Evolutionary conservation across 805 yeast species (phyloP), one percentile per base, ranked within the genome.

Genomic region (Yarrowia bubula): DNA sequence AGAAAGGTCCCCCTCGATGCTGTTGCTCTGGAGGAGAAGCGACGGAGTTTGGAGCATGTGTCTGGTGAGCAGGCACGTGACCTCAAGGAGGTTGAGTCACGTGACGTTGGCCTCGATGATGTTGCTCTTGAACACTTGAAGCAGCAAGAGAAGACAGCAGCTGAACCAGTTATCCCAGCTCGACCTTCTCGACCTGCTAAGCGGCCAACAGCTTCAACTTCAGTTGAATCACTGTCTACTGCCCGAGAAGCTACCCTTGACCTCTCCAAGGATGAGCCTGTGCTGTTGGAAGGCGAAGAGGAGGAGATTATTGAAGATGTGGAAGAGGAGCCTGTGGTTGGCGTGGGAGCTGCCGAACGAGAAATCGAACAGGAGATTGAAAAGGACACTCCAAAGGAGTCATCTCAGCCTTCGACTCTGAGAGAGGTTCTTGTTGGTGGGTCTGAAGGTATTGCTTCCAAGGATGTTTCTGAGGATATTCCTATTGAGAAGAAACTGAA

Each of bases 121-220:
- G 43, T 51, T 3, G 58, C 18, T n/a, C 43, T 51, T 11, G 55
- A 48, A 4, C 15, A 33, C 31, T 11, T 13, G 14, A 33, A 48
- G 53, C 39, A 48, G 41, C n/a, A 51, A 43, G 44, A 51, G 13
- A 5, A 9, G 14, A 7, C 3, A n/a, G n/a, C 38, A 11, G 28
- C 61, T 11, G 61, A 41, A 7, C 61, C 61, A 2, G 7, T 15
- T 6, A 41, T 55, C 13, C 61, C 61, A 0, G 61, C 46, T 10
- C n/a, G 61, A 15, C 61, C 61, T 15, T 41, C 47, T 31, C 37
- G 61, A 10, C 61, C 61, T 55, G 28, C 37, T 4, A 28, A 13
- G 10, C 13, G 47, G 6, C 47, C 61, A 11, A n/a, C 28, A 7
- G 42, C 47, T 13, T 22, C 51, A 1, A 9, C 9, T 4, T 47